These are phyloP conservation scores for Mycena polygramma DNA, from an alignment of 768 basidiomycete genomes.

Conservation along the genomic window DNA sequence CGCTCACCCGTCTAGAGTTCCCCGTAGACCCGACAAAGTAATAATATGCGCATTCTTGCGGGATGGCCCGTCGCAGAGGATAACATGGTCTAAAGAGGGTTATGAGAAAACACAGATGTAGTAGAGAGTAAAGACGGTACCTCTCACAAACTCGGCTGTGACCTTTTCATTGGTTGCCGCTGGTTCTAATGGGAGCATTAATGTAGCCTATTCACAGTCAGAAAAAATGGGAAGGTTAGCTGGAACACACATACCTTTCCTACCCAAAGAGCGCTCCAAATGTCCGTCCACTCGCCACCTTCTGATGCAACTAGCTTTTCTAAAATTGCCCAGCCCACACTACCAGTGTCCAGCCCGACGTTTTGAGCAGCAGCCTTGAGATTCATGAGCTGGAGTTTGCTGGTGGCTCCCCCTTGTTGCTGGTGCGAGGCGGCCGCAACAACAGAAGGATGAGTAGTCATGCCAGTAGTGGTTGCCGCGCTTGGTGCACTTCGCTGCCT, in stretches of 20 bases:
- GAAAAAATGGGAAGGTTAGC: not conserved
- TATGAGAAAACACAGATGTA: too few species aligned
- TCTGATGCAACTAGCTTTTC: conserved; percentile 73
- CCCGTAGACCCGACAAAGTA: conserved; percentile 88
- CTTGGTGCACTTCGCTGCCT: conserved; percentile 33
- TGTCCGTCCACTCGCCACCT: conserved; percentile 77
- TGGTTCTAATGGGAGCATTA: conserved; percentile 83
- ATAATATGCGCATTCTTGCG: conserved; percentile 68
- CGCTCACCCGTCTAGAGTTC: conserved; percentile 72
- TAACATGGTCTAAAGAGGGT: conserved; percentile 68
- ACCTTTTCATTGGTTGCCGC: conserved; percentile 65
- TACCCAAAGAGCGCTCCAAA: conserved; percentile 72
- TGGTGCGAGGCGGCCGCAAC: conserved; percentile 44
- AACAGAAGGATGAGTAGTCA: conserved; percentile 37
- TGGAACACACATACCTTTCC: conserved; percentile 68
- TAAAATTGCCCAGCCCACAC: conserved; percentile 82
- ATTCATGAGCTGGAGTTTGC: conserved; percentile 78
- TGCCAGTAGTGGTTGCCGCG: conserved; percentile 37
- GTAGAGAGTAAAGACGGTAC: too few species aligned
- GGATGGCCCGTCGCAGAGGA: conserved; percentile 69
- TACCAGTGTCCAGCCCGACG: conserved; percentile 73
- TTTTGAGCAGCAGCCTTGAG: conserved; percentile 80
- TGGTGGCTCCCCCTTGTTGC: conserved; percentile 71
- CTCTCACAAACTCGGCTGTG: conserved; percentile 82
- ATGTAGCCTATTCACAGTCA: conserved; percentile 69